phyloP scores from a whole-genome alignment of 2,329 filamentous ascomycete genomes.

The Lasiodiplodia sp. region DNA sequence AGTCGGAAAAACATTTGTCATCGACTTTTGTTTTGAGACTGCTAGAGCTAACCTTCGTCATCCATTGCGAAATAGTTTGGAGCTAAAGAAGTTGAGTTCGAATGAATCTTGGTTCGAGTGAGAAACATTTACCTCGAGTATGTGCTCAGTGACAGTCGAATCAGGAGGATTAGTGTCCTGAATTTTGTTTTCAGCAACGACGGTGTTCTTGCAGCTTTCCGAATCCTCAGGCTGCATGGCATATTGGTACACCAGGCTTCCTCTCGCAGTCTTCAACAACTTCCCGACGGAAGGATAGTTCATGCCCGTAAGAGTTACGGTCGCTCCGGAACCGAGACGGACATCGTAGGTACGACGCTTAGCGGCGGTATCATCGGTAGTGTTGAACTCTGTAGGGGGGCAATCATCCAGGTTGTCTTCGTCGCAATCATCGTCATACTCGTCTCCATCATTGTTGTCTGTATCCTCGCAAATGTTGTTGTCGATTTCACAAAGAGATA shows the following conservation, averaged over 20 bases:
- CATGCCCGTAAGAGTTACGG: neutral
- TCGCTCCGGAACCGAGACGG: rapidly evolving
- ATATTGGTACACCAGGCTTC: neutral
- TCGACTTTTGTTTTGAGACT: neutral
- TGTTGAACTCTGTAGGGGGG: neutral
- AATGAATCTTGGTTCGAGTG: neutral
- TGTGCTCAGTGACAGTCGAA: neutral
- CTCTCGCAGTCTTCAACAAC: neutral
- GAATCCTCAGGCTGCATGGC: neutral
- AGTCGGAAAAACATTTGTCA: neutral
- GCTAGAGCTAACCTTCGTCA: neutral
- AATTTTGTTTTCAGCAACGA: neutral
- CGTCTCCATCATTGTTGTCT: neutral
- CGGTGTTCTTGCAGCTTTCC: neutral
- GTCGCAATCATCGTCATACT: neutral
- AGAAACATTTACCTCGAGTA: neutral
- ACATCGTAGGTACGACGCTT: neutral
- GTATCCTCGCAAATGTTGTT: neutral
- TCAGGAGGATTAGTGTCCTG: neutral
- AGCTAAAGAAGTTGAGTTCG: neutral
- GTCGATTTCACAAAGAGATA: neutral
- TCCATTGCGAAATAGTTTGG: neutral
- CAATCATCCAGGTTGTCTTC: neutral
- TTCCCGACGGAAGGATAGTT: neutral
- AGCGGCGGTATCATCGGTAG: neutral